phyloP scores from a whole-genome alignment of 2,329 filamentous ascomycete species.

The Tolypocladium inflatum region DNA sequence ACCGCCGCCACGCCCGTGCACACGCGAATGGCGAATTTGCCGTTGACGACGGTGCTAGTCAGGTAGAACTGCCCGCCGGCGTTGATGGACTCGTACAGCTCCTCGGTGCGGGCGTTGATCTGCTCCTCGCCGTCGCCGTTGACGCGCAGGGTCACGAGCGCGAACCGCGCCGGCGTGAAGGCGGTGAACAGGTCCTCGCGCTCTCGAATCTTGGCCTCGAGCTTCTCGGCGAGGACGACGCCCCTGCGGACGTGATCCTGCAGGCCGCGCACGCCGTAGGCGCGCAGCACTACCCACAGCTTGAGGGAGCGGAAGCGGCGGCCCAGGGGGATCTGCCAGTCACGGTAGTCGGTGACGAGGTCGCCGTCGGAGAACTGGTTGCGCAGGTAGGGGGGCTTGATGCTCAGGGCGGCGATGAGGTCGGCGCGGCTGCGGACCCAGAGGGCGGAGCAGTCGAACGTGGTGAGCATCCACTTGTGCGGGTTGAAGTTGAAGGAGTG shows the following conservation, averaged over 20 bases:
- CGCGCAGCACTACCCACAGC: constrained; percentile 88
- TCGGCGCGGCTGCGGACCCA: constrained; percentile 68
- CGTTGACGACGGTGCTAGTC: constrained; percentile 66
- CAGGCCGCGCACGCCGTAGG: constrained; percentile 70
- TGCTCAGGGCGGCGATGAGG: constrained; percentile 70
- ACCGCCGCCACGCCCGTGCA: constrained; percentile 60
- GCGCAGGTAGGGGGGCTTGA: constrained; percentile 71
- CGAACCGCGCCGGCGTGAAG: constrained; percentile 65
- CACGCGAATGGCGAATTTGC: constrained; percentile 69
- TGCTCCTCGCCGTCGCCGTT: constrained; percentile 33
- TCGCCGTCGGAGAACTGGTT: constrained; percentile 75
- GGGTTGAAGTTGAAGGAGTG: constrained; percentile 93
- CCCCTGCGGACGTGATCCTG: constrained; percentile 63
- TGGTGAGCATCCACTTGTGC: constrained; percentile 95
- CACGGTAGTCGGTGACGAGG: constrained; percentile 86
- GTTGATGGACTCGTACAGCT: constrained; percentile 69
- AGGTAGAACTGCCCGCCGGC: constrained; percentile 69
- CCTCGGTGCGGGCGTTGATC: constrained; percentile 60
- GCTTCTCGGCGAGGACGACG: constrained; percentile 59
- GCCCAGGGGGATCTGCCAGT: constrained; percentile 94
- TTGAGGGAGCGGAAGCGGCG: constrained; percentile 82
- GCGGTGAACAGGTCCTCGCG: constrained; percentile 66
- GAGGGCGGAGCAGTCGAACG: constrained; percentile 78
- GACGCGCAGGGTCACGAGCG: constrained; percentile 66
- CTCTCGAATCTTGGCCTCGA: constrained; percentile 48